A percentile compares a stretch with the other conserved stretches of the same genome.
These are phyloP conservation scores for Physocladia obscura DNA, from an alignment of 192 early-diverging fungal species.

Conservation along the genomic window DNA sequence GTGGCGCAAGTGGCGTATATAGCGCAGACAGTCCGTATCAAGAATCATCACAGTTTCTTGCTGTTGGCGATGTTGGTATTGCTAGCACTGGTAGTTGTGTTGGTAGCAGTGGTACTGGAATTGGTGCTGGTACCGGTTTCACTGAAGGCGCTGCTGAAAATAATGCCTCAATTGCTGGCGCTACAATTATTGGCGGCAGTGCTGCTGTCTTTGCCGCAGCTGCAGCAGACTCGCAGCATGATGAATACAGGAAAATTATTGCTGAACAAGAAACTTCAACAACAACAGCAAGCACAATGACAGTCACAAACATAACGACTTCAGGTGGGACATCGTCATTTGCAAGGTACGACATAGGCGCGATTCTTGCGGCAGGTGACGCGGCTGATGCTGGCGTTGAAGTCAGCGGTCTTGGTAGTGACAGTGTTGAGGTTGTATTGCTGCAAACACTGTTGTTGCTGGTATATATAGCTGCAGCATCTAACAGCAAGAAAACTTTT, in stretches of 20 bases:
- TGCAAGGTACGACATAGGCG: not conserved
- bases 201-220: constrained; percentile 3
- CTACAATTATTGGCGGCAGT: not conserved
- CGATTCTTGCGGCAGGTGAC: not conserved
- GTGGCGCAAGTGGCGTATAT: not conserved
- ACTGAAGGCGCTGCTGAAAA: not conserved
- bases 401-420: too few species aligned
- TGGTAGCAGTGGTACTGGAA: not conserved
- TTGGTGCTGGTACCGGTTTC: constrained; percentile 3
- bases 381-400: too few species aligned
- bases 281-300: not conserved
- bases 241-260: not conserved
- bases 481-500: not conserved
- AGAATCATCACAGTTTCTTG: too few species aligned
- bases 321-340: too few species aligned
- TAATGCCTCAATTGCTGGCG: not conserved
- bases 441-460: not conserved
- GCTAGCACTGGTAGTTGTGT: not conserved
- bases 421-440: not conserved
- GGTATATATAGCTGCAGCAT: not conserved
- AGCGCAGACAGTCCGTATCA: not conserved
- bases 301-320: not conserved
- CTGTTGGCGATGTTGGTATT: not conserved
- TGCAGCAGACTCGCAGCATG: not conserved
- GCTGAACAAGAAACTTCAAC: not conserved